These are phyloP conservation scores for Larix kaempferi DNA, from an alignment of 75 land plant genomes.

Conservation along the genomic window DNA sequence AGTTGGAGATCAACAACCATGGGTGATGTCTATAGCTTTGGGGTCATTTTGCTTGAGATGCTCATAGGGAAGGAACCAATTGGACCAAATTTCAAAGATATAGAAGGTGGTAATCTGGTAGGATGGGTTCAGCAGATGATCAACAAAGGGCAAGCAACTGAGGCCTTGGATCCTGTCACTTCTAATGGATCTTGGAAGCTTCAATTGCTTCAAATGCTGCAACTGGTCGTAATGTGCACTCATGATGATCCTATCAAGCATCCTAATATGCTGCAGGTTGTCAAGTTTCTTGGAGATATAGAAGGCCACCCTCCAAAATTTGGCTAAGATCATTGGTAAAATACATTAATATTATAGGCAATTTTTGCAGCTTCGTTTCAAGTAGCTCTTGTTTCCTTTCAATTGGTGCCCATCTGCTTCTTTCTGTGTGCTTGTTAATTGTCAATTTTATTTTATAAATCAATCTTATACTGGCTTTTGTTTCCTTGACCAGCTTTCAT, in stretches of 20 bases:
- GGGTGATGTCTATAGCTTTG: constrained; percentile 47
- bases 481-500: no score
- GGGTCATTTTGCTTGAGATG: constrained; percentile 39
- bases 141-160: constrained; percentile 14
- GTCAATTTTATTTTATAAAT: no score
- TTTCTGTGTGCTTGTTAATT: no score
- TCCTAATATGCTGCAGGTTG: constrained; percentile 31
- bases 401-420: no score
- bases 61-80: constrained; percentile 48
- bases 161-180: constrained; percentile 25
- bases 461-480: no score
- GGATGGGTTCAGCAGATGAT: constrained; percentile 45
- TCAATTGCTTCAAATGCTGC: constrained; percentile 27
- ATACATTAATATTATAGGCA: no score
- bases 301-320: background rate
- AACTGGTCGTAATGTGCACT: constrained; percentile 25
- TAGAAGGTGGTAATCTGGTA: constrained; percentile 33
- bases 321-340: no score
- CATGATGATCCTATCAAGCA: constrained; percentile 21
- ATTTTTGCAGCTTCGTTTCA: no score
- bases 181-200: constrained; percentile 27
- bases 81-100: constrained; percentile 30
- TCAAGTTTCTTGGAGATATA: constrained; percentile 13
- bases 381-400: no score
- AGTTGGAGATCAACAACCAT: constrained; percentile 35